Base-by-base conservation (phyloP, 2,329 filamentous ascomycete genomes). In the Westerdykella ornata region DNA sequence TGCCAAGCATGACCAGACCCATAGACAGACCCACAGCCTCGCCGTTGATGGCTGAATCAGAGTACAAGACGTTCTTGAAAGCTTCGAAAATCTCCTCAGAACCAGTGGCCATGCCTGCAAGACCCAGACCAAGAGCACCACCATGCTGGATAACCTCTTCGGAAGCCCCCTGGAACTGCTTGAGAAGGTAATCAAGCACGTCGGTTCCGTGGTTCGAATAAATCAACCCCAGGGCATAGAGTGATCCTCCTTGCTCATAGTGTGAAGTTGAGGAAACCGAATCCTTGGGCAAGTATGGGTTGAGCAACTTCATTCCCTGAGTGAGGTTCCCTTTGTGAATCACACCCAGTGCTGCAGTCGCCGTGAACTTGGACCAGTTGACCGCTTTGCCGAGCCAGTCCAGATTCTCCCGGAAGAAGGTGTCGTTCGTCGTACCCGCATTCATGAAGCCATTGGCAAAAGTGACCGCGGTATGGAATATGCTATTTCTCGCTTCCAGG, bases 361-460 rank as follows among this genome's bases (percentile, higher is more conserved):
- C 92, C 1, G 92, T 96, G 65, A 98, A 98, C 66, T 98, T 98
- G 46, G 89, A 96, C 92, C 92, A 98, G 72, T 98, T 98, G 36
- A 97, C 88, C 18, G 92, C 92, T 73, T 97, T 98, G 46, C 90
- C 89, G 3, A 98, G 72, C 92, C 92, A 98, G 52, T 98, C 92
- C 17, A 98, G 71, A 63, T 98, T 98, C 60, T 97, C 88, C 6
- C 94, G 80, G 80, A 98, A 97, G 72, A 98, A 98, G 60, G 90
- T 94, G 70, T 98, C 92, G 57, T 95, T 92, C 0, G 90, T 96
- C 1, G 92, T 98, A 44, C 92, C 94, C 40, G 94, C 89, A 64
- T 98, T 94, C 92, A 98, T 98, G 66, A 98, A 97, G 9, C 89
- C 92, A 59, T 97, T 97, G 60, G 90, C 92, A 59, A 98, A 92